Evolutionary conservation across 2,329 filamentous ascomycete genomes (phyloP).

Genomic region (Cytospora chrysosperma): DNA sequence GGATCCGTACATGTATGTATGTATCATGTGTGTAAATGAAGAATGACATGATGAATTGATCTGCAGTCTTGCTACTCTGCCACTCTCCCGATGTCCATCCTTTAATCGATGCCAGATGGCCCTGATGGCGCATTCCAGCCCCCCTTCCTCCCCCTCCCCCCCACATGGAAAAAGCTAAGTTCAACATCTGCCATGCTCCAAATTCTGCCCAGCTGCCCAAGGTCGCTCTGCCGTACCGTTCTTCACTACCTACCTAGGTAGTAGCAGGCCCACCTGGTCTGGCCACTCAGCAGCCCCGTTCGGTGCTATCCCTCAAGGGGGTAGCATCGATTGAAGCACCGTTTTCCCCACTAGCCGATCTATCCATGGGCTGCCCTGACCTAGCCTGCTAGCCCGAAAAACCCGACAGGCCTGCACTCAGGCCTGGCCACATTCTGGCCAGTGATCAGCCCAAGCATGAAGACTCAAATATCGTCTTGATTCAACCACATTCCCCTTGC

Average conservation of each 20-base stretch:
- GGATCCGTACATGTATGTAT: too few species aligned
- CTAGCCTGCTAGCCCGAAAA: too few species aligned
- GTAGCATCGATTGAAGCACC: background rate
- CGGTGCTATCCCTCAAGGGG: background rate
- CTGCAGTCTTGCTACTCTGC: background rate
- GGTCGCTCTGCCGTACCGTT: constrained; percentile 15
- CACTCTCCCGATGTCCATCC: background rate
- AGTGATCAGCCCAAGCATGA: background rate
- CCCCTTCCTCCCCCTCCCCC: background rate
- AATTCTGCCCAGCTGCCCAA: too few species aligned
- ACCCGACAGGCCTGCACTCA: background rate
- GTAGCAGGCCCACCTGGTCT: background rate
- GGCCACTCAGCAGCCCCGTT: background rate
- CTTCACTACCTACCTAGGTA: too few species aligned
- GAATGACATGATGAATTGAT: background rate
- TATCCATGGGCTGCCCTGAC: background rate
- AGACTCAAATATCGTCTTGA: background rate
- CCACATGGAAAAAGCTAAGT: background rate
- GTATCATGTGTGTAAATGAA: too few species aligned
- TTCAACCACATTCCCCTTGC: background rate
- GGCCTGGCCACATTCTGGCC: background rate
- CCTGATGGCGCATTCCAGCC: background rate
- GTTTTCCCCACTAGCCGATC: background rate
- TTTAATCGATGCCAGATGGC: background rate
- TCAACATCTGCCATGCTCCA: background rate